A percentile compares a stretch with the other conserved stretches of the same genome.
phyloP scores from a whole-genome alignment of 225 moss, liverwort and hornwort species.

The Rhytidiadelphus loreus region DNA sequence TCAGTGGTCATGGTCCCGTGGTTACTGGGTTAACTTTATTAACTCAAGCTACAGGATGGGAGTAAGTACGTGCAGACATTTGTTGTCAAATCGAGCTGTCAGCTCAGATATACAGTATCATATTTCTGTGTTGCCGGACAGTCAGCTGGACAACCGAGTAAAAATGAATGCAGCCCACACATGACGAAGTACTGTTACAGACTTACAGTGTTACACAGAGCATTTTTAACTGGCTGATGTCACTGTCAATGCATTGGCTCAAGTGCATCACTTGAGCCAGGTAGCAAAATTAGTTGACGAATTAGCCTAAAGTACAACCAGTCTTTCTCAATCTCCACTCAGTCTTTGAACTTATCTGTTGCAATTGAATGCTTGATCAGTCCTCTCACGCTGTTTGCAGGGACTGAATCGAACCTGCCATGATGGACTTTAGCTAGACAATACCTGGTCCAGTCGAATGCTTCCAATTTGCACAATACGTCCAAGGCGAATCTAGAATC shows the following conservation, averaged over 20 bases:
- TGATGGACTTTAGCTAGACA: background rate
- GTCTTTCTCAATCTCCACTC: no score
- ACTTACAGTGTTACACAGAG: background rate
- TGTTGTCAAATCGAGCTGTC: background rate
- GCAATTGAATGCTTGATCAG: background rate
- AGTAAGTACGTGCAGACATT: background rate
- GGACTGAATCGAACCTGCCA: background rate
- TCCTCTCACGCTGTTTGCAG: background rate
- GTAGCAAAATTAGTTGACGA: background rate
- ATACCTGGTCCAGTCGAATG: background rate
- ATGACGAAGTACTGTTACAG: background rate
- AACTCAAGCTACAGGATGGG: background rate
- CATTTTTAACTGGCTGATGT: background rate
- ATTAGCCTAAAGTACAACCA: no score
- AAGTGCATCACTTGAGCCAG: background rate
- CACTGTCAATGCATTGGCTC: background rate
- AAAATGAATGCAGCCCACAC: background rate
- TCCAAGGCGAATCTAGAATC: background rate
- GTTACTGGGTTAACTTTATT: no score
- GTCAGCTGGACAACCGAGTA: background rate
- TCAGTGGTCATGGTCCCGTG: no score
- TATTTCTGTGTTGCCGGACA: background rate
- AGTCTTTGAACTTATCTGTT: background rate
- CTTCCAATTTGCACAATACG: background rate
- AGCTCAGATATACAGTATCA: background rate